Percentiles rank a stretch among this genome's conserved stretches.
phyloP scores from a whole-genome alignment of 1,284 basidiomycete genomes.

The Ceratobasidium sp. region DNA sequence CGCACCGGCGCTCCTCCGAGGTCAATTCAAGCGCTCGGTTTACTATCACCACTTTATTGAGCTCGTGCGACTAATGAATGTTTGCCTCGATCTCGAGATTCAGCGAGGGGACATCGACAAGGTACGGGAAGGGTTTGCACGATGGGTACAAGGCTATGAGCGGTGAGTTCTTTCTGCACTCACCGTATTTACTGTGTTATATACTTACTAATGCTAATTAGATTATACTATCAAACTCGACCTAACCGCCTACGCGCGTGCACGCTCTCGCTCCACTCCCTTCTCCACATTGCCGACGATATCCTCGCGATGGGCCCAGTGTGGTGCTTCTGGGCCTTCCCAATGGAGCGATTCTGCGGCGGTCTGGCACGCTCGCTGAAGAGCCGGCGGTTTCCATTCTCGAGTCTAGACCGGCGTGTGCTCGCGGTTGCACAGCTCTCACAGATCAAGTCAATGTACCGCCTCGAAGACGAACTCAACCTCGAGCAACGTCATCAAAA shows the following conservation, averaged over 20 bases:
- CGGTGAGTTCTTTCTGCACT: slow-evolving; percentile 53
- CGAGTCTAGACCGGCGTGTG: slow-evolving; percentile 53
- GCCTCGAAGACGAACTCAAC: slow-evolving; percentile 46
- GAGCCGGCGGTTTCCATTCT: slow-evolving; percentile 53
- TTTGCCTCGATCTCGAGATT: slow-evolving; percentile 62
- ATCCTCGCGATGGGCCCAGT: slow-evolving; percentile 58
- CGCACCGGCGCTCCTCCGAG: slow-evolving; percentile 59
- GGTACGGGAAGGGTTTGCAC: slow-evolving; percentile 56
- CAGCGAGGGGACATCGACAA: slow-evolving; percentile 55
- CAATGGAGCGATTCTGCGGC: slow-evolving; percentile 56
- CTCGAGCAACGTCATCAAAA: slow-evolving; percentile 23
- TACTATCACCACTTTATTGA: slow-evolving; percentile 63
- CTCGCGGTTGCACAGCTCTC: slow-evolving; percentile 50
- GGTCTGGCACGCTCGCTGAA: slow-evolving; percentile 50
- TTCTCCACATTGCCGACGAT: slow-evolving; percentile 58
- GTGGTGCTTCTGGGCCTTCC: slow-evolving; percentile 63
- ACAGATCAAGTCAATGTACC: slow-evolving; percentile 52
- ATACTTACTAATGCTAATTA: slow-evolving; percentile 47
- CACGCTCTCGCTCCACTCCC: slow-evolving; percentile 59
- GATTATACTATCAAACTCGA: slow-evolving; percentile 60
- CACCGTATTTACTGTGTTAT: neutral
- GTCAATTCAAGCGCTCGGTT: slow-evolving; percentile 52
- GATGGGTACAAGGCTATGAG: slow-evolving; percentile 63
- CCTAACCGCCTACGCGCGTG: slow-evolving; percentile 56
- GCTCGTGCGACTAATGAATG: slow-evolving; percentile 51